Base-by-base conservation (phyloP, 768 basidiomycete genomes). In the Amanita fuliginea region DNA sequence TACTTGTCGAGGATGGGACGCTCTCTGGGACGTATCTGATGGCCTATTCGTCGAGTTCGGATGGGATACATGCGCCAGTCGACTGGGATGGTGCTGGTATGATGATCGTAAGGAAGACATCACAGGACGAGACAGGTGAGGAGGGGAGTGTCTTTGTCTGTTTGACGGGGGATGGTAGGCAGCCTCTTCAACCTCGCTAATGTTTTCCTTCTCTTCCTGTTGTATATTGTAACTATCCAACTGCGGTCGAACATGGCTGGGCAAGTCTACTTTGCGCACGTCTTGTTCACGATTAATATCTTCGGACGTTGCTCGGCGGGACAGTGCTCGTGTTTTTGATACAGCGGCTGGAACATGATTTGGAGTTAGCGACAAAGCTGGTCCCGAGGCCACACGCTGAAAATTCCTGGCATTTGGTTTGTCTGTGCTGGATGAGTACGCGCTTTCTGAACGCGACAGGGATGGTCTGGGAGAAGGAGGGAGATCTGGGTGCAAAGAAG, bases 391-490 rank as follows among this genome's bases (percentile, higher is more conserved):
- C 34, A 78, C 74, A 53, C 86, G 82, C 53, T 79, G 75, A 57
- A 88, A 81, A 5, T 77, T 76, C 44, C 86, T 74, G 8, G 66
- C 58, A 5, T 62, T 55, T 57, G 65, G 47, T 62, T 57, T 55
- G 49, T 49, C 64, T 54, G 57, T 62, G 44, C 60, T 55, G 52
- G 59, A 52, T 22, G 62, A 60, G 54, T 76, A 74, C 26, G 77
- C 73, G 57, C 77, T 82, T 59, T 86, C 83, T 35, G 83, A 82
- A 40, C 79, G 80, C 4, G 82, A 76, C 24, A 86, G 70, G 0
- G 82, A 76, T 16, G 67, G 60, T 48, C 78, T 72, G 44, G 67
- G 55, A 1, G 69, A 71, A 55, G 59, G 58, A 35, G 70, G 65
- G 18, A 67, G 63, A 33, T 75, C 68, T 24, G 72, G 66, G 36